Conservation (phyloP, 495 filamentous ascomycete species). For the Margaritispora aquatica region DNA sequence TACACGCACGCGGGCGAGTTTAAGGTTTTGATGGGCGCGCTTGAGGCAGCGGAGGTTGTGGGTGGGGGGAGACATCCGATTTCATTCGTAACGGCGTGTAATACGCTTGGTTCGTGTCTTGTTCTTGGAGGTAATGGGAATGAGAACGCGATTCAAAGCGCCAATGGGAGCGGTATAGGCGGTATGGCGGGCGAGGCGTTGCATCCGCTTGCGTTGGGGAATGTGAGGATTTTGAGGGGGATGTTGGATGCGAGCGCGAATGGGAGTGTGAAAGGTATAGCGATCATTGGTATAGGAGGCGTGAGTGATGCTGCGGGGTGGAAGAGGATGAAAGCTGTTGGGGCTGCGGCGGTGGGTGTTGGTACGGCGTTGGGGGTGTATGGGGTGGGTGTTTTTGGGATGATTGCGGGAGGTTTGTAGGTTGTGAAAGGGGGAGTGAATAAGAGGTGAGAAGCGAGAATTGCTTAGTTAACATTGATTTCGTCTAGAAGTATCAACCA, state of each 20-base stretch:
- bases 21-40: constrained; percentile 39
- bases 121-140: constrained; percentile 31
- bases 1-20: constrained; percentile 63
- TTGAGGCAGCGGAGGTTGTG: constrained; percentile 20
- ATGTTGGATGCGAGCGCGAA: constrained; percentile 41
- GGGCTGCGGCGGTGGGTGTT: constrained; percentile 55
- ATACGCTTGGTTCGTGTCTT: constrained; percentile 63
- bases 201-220: constrained; percentile 69
- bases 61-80: constrained; percentile 24
- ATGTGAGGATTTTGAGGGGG: constrained; percentile 52
- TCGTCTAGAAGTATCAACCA: too few relatives aligned
- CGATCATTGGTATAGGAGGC: constrained; percentile 62
- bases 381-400: constrained; percentile 52
- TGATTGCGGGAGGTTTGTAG: constrained; percentile 39
- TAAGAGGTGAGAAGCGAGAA: too few relatives aligned
- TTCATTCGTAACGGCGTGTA: constrained; percentile 62
- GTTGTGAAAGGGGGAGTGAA: background rate
- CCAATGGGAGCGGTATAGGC: constrained; percentile 49
- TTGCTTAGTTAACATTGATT: too few relatives aligned
- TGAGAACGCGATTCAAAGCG: constrained; percentile 31
- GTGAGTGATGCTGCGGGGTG: constrained; percentile 53
- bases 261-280: constrained; percentile 35
- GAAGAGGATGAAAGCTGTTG: constrained; percentile 54
- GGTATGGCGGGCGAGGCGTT: constrained; percentile 61
- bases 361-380: constrained; percentile 57